Base-by-base conservation (phyloP, 495 filamentous ascomycete genomes). In the Aspergillus wentii region DNA sequence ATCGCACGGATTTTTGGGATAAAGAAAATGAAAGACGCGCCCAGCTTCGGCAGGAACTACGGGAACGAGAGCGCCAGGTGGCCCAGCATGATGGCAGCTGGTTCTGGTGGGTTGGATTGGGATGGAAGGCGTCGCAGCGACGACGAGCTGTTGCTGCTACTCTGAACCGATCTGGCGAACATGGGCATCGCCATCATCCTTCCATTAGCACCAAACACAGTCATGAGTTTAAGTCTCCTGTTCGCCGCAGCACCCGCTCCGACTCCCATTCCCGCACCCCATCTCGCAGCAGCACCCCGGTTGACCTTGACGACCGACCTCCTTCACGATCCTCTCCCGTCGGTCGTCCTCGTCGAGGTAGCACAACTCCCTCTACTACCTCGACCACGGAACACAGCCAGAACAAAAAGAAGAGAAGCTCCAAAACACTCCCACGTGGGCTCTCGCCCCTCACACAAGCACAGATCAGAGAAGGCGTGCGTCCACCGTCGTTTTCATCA, bases 1-100 rank as follows among this genome's bases (percentile, higher is more conserved):
- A 91, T 59, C 75, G 94, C 22, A 76, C 82, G 18, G 89, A 95
- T 41, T 98, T 94, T 54, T 98, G 92, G 92, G 92, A 95, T 48
- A 82, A 79, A 43, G 94, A 98, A 61, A 98, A 98, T 50, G 88
- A 92, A 62, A 78, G 88, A 3, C 85, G 92, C 10, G 75, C 80
- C 4, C 57, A 83, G 31, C 64, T 95, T 25, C 75, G 87, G 29
- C 66, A 76, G 32, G 82, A 83, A 50, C 55, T 92, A 16, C 73
- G 75, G 33, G 72, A 77, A 40, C 74, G 74, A 4, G 78, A 86
- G 45, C 72, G 74, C 20, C 77, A 80, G 39, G 52, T 85, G 18
- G 82, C 83, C 5, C 74, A 73, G 46, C 61, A 78, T 38, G 71
- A 85, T 30, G 75, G 84, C n/a, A 78, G 83, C 17, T 92, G 86